Conservation (phyloP, 176 grass and related monocot genomes). For the Oryza meyeriana region DNA sequence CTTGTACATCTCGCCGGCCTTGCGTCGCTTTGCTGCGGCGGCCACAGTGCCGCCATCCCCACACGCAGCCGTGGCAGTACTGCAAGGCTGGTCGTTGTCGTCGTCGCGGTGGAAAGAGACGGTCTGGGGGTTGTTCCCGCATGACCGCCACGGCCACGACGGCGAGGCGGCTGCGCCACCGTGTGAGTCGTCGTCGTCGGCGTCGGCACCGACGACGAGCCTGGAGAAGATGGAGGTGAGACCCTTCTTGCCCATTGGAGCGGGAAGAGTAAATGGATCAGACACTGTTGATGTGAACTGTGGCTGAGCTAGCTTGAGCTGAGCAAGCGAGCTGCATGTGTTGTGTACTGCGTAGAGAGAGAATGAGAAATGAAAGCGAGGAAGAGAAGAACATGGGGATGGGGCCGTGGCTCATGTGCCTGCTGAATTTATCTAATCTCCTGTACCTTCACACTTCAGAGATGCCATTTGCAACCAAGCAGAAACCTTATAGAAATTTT, state of each 20-base stretch:
- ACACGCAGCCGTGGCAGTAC: neutral
- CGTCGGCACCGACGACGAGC: neutral
- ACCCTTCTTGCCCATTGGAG: conserved; percentile 52
- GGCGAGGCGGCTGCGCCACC: neutral
- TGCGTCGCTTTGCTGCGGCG: neutral
- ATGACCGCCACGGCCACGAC: conserved; percentile 56
- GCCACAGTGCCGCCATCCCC: neutral
- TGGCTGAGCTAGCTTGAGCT: neutral
- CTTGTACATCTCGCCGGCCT: conserved; percentile 30
- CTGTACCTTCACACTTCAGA: neutral
- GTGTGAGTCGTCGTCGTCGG: too few relatives aligned
- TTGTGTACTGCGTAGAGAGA: conserved; percentile 25
- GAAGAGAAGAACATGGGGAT: conserved; percentile 17
- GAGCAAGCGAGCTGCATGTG: neutral
- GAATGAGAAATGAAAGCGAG: conserved; percentile 4
- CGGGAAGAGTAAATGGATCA: neutral
- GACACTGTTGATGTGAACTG: too few relatives aligned
- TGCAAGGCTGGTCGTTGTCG: neutral
- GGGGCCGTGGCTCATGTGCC: conserved; percentile 41
- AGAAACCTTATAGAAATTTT: neutral
- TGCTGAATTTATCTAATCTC: conserved; percentile 35
- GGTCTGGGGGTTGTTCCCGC: conserved; percentile 52
- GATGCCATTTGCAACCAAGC: neutral
- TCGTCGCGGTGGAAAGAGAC: conserved; percentile 54
- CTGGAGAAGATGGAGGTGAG: conserved; percentile 66